Evolutionary conservation across 805 yeast species (phyloP).

Genomic region (Debaryomyces maramus): DNA sequence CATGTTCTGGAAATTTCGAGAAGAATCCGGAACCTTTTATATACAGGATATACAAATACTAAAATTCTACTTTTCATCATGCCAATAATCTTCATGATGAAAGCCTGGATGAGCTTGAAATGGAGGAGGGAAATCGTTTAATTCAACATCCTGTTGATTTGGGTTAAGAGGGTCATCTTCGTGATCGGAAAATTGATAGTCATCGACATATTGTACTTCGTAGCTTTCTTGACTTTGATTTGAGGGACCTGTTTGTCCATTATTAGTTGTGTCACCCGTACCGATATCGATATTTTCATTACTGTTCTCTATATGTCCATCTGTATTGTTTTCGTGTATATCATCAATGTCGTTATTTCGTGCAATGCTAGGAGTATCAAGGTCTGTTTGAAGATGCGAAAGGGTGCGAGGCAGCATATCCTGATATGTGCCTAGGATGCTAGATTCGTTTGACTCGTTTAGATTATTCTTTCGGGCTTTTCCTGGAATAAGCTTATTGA

Average conservation of each 20-base stretch:
- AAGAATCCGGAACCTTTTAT: conserved; percentile 11
- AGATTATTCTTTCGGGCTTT: too few species aligned
- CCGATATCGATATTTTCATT: background rate
- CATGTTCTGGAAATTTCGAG: conserved; percentile 16
- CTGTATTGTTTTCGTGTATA: too few species aligned
- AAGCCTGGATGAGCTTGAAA: conserved; percentile 50
- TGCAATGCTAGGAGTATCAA: too few species aligned
- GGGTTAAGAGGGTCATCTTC: conserved; percentile 5
- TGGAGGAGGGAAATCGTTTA: conserved; percentile 34
- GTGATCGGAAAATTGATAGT: conserved; percentile 22
- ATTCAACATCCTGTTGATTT: conserved; percentile 3
- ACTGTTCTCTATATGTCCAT: too few species aligned
- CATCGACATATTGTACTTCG: conserved; percentile 28
- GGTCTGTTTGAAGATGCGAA: too few species aligned
- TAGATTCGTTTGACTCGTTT: too few species aligned
- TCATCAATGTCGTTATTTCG: too few species aligned
- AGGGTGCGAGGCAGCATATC: too few species aligned
- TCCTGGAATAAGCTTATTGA: too few species aligned
- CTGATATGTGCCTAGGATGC: too few species aligned
- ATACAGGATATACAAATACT: conserved; percentile 1
- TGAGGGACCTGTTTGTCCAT: too few species aligned
- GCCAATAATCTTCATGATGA: conserved; percentile 47
- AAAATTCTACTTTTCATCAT: conserved; percentile 22
- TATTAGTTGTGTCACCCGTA: too few species aligned
- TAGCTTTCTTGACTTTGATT: conserved; percentile 5